A percentile compares a stretch with the other conserved stretches of the same genome.
phyloP scores from a whole-genome alignment of 441 rosid species.

The Geranium incanum region DNA sequence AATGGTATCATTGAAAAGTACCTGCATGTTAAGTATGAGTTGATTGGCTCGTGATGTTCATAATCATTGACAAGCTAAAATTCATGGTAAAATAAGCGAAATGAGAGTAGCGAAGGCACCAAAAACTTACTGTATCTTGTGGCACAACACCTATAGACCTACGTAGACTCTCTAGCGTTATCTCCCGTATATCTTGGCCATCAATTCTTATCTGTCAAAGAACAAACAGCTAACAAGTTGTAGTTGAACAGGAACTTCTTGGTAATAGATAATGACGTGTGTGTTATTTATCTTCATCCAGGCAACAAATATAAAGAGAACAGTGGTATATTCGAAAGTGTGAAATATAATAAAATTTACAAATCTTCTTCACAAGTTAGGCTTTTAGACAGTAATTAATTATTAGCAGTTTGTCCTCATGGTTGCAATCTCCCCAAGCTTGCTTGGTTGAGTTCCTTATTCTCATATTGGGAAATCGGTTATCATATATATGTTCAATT shows the following conservation, averaged over 20 bases:
- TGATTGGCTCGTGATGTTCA: conserved; percentile 19
- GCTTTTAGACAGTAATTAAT: not conserved
- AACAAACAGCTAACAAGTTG: conserved; percentile 4
- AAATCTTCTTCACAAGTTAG: not conserved
- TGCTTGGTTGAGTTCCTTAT: too few species aligned
- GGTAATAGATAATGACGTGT: not conserved
- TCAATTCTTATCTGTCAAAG: conserved; percentile 63
- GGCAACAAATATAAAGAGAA: not conserved
- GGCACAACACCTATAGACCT: conserved; percentile 85
- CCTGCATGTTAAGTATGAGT: conserved; percentile 42
- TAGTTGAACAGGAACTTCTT: not conserved
- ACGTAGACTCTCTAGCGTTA: conserved; percentile 68
- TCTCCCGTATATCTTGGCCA: conserved; percentile 80
- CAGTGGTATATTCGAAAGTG: not conserved
- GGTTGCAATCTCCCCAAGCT: too few species aligned
- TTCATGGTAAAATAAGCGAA: not conserved
- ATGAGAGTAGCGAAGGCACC: not conserved
- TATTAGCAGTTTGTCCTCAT: not conserved
- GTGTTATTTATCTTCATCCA: not conserved
- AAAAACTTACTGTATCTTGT: conserved; percentile 78
- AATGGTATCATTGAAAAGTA: conserved; percentile 91
- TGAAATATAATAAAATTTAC: not conserved
- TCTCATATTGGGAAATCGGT: too few species aligned
- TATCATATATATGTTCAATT: too few species aligned
- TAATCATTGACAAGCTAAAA: not conserved